Conservation (phyloP, 2,329 filamentous ascomycete genomes). For the Eutypella sp. region DNA sequence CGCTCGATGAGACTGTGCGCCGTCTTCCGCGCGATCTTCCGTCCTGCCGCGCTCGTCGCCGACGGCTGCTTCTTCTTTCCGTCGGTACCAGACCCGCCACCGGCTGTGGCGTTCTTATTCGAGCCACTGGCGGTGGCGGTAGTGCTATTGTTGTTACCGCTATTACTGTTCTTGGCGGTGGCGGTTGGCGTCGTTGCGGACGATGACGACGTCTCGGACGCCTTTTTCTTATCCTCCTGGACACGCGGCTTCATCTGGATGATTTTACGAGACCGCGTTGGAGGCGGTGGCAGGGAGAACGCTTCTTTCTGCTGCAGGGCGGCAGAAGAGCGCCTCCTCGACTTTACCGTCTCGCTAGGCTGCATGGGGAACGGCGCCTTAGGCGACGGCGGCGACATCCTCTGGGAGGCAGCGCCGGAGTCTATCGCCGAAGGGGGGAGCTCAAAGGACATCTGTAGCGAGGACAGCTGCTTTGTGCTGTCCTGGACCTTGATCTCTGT, state of each 20-base stretch:
- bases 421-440: constrained; percentile 71
- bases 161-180: constrained; percentile 8
- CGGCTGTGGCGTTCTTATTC: constrained; percentile 11
- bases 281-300: constrained; percentile 85
- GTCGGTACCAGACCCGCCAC: constrained; percentile 18
- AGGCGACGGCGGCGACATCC: constrained; percentile 32
- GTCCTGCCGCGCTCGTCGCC: constrained; percentile 75
- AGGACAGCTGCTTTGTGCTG: constrained; percentile 53
- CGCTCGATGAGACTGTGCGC: constrained; percentile 94
- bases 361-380: constrained; percentile 40
- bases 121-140: too few species aligned
- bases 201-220: constrained; percentile 8
- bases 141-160: constrained; percentile 9
- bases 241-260: constrained; percentile 87
- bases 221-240: constrained; percentile 33
- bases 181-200: constrained; percentile 7
- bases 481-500: constrained; percentile 74
- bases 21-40: constrained; percentile 92
- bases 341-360: constrained; percentile 43
- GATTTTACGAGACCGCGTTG: constrained; percentile 88
- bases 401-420: constrained; percentile 35
- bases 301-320: constrained; percentile 50
- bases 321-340: constrained; percentile 47
- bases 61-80: constrained; percentile 73
- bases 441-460: constrained; percentile 65